Conservation (phyloP, 1,284 basidiomycete species). For the Papiliotrema fonsecae region DNA sequence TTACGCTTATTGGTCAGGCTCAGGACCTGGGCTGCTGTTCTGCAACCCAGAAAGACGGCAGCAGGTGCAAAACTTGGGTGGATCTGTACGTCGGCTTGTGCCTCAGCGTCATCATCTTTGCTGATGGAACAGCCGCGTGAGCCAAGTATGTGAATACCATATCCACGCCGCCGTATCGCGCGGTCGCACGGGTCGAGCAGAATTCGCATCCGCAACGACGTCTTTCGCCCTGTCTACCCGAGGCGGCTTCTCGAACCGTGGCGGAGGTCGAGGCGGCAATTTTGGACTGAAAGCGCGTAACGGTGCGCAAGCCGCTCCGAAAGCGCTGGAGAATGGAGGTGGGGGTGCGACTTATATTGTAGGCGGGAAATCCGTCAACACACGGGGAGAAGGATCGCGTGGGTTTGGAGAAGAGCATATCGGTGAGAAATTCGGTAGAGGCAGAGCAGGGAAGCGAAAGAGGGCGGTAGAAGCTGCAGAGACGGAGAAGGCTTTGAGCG, state of each 20-base stretch:
- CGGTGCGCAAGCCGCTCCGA: constrained; percentile 28
- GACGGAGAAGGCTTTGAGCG: constrained; percentile 58
- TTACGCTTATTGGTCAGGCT: constrained; percentile 79
- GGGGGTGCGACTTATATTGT: constrained; percentile 71
- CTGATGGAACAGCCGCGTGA: constrained; percentile 46
- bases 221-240: constrained; percentile 19
- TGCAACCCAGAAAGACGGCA: constrained; percentile 71
- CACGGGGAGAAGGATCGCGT: constrained; percentile 14
- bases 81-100: constrained; percentile 72
- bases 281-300: constrained; percentile 49
- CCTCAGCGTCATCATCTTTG: no score
- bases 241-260: background rate
- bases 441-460: constrained; percentile 65
- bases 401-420: constrained; percentile 51
- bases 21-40: constrained; percentile 78
- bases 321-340: constrained; percentile 32
- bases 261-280: constrained; percentile 51
- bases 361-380: constrained; percentile 61
- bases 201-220: constrained; percentile 63
- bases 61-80: constrained; percentile 76
- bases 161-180: constrained; percentile 72
- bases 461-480: constrained; percentile 58
- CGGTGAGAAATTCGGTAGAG: constrained; percentile 64
- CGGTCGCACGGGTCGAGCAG: constrained; percentile 65
- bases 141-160: constrained; percentile 82